Evolutionary conservation across 108 stramenopile genomes (phyloP).

Genomic region (Discostella stelligeroides): DNA sequence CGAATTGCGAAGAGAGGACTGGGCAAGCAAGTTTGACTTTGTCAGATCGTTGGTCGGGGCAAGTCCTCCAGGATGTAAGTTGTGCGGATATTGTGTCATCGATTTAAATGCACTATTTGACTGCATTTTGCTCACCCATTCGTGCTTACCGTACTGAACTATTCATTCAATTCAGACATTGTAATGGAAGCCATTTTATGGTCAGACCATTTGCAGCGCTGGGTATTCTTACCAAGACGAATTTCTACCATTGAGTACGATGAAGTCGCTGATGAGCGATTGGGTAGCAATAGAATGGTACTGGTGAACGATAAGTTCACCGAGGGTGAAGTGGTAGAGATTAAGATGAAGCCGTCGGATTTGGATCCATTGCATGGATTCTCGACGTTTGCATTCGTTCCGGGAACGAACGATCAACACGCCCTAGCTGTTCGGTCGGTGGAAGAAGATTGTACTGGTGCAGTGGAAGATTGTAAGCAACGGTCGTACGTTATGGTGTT

Average conservation of each 20-base stretch:
- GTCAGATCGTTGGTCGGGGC: slow-evolving; percentile 81
- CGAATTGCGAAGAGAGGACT: slow-evolving; percentile 75
- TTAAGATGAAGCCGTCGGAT: slow-evolving; percentile 55
- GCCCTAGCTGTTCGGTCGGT: slow-evolving; percentile 87
- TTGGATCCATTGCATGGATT: slow-evolving; percentile 89
- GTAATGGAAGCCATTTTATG: slow-evolving; percentile 94
- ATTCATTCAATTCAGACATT: too few species aligned
- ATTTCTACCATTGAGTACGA: slow-evolving; percentile 86
- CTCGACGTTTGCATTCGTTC: slow-evolving; percentile 95
- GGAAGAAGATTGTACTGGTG: slow-evolving; percentile 89
- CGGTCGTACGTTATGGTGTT: slow-evolving; percentile 91
- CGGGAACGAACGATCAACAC: slow-evolving; percentile 81
- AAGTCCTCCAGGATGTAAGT: slow-evolving; percentile 67
- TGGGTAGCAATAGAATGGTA: slow-evolving; percentile 87
- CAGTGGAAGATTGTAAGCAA: slow-evolving; percentile 80
- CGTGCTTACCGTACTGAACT: too few species aligned
- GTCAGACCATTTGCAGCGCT: slow-evolving; percentile 81
- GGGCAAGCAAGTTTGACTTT: slow-evolving; percentile 80
- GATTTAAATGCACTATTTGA: too few species aligned
- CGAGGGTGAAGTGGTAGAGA: slow-evolving; percentile 67
- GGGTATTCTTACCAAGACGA: slow-evolving; percentile 94
- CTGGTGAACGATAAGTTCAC: slow-evolving; percentile 83
- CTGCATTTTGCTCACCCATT: too few species aligned
- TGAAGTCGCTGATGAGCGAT: slow-evolving; percentile 86
- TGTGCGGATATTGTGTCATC: background rate